phyloP scores from a whole-genome alignment of 306 rosid genomes.

The Dryas octopetala region DNA sequence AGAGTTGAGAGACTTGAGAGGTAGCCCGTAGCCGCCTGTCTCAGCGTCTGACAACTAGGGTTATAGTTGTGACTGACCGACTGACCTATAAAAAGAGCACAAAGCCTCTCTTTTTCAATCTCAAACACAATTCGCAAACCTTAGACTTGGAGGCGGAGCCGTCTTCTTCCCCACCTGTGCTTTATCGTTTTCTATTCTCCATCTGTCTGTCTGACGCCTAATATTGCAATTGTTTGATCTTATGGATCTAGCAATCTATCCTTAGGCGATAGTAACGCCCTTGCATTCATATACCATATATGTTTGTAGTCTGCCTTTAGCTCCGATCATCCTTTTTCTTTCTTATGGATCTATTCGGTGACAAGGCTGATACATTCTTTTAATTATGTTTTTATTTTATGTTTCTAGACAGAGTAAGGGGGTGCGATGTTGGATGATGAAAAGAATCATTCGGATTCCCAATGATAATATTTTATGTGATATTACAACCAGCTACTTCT shows the following conservation, averaged over 20 bases:
- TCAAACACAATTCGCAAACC: background rate
- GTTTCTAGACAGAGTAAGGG: background rate
- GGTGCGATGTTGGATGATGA: slow-evolving; percentile 11
- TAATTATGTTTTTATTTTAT: background rate
- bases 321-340: slow-evolving; percentile 14
- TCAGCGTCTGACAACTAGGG: background rate
- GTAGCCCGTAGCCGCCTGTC: too few species aligned
- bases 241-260: slow-evolving; percentile 26
- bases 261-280: slow-evolving; percentile 19
- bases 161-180: background rate
- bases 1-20: too few species aligned
- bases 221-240: slow-evolving; percentile 13
- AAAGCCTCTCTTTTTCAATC: background rate
- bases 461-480: slow-evolving; percentile 15
- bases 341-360: slow-evolving; percentile 5
- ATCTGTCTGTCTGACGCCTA: background rate
- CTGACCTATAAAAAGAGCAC: background rate
- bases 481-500: slow-evolving; percentile 25
- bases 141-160: background rate
- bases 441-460: slow-evolving; percentile 18
- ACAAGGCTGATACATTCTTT: slow-evolving; percentile 19
- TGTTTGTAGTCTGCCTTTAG: slow-evolving; percentile 22
- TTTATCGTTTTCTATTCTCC: background rate
- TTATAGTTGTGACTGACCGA: background rate
- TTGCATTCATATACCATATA: background rate